phyloP scores from a whole-genome alignment of 495 filamentous ascomycete genomes.

The Penicillium simplicissimum region DNA sequence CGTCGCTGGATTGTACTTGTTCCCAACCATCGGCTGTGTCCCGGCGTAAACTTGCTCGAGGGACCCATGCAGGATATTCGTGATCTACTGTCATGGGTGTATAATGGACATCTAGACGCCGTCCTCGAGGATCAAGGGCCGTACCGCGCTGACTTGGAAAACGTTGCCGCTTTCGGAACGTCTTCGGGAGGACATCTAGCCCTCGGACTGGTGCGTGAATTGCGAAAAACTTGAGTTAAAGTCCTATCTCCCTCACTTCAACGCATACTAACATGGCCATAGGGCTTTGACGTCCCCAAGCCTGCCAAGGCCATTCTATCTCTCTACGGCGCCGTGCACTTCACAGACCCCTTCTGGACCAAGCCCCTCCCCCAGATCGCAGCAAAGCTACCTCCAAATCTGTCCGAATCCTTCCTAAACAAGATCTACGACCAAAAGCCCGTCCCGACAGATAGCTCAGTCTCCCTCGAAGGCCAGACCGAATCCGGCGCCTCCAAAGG shows the following conservation, averaged over 20 bases:
- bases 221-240: neutral
- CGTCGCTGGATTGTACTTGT: conserved; percentile 42
- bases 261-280: neutral
- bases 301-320: conserved; percentile 34
- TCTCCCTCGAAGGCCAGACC: conserved; percentile 37
- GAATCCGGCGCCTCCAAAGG: conserved; percentile 23
- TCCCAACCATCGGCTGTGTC: conserved; percentile 40
- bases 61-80: conserved; percentile 36
- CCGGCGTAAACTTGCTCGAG: conserved; percentile 30
- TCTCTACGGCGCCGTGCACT: conserved; percentile 39
- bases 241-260: neutral
- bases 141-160: conserved; percentile 29
- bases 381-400: conserved; percentile 26
- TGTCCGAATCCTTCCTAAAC: conserved; percentile 21
- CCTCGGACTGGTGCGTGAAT: conserved; percentile 27
- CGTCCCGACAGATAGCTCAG: conserved; percentile 31
- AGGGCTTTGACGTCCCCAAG: conserved; percentile 34
- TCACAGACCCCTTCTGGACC: conserved; percentile 50
- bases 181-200: conserved; percentile 36
- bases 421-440: conserved; percentile 31
- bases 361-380: conserved; percentile 67
- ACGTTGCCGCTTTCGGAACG: conserved; percentile 38
- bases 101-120: conserved; percentile 25
- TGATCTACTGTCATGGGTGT: conserved; percentile 32
- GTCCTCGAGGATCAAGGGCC: conserved; percentile 13